phyloP scores from a whole-genome alignment of 2,329 filamentous ascomycete species.

The Penicillium sp. region DNA sequence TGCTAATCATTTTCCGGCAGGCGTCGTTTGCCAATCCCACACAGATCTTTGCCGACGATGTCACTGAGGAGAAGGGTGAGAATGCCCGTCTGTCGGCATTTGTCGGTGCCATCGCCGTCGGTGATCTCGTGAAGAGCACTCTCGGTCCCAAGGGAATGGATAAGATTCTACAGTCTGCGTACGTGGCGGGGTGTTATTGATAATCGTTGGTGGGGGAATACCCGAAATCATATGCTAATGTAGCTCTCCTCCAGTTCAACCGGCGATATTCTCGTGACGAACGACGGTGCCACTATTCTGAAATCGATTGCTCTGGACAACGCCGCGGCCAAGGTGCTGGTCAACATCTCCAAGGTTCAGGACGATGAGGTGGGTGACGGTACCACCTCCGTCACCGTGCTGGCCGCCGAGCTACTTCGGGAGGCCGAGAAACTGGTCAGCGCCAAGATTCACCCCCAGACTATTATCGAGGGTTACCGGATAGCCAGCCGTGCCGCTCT shows the following conservation, averaged over 20 bases:
- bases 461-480: conserved; percentile 97
- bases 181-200: conserved; percentile 44
- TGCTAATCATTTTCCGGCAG: conserved; percentile 21
- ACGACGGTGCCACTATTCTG: conserved; percentile 96
- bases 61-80: conserved; percentile 96
- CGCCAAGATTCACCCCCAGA: conserved; percentile 98
- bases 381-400: conserved; percentile 94
- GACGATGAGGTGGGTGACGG: conserved; percentile 98
- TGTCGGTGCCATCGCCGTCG: conserved; percentile 95
- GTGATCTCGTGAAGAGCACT: conserved; percentile 96
- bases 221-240: conserved; percentile 17
- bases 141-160: conserved; percentile 98
- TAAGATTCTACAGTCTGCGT: conserved; percentile 96
- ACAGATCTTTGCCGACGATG: conserved; percentile 97
- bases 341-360: conserved; percentile 99
- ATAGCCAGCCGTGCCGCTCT: conserved; percentile 93
- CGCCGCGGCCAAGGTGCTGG: conserved; percentile 94
- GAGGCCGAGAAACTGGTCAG: conserved; percentile 97
- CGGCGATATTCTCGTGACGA: conserved; percentile 96
- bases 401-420: conserved; percentile 90
- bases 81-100: conserved; percentile 99
- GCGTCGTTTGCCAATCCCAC: conserved; percentile 69
- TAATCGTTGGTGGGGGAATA: conserved; percentile 16
- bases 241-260: conserved; percentile 66
- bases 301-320: conserved; percentile 99